These are phyloP conservation scores for Serendipita sp. DNA, from an alignment of 768 basidiomycete genomes.

Conservation along the genomic window DNA sequence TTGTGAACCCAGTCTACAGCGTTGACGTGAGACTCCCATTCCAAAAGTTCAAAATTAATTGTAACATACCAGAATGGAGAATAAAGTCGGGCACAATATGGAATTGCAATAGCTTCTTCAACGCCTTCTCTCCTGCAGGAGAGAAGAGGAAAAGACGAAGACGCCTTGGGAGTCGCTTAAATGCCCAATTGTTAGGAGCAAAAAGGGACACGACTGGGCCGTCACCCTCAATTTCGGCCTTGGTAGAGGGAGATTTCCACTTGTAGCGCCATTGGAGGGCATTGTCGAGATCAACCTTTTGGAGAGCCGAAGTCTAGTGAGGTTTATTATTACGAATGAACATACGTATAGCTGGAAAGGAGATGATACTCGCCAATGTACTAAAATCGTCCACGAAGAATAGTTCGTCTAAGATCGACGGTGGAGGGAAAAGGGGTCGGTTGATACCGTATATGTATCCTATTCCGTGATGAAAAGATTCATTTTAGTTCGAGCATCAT, in stretches of 20 bases:
- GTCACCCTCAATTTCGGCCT: slow-evolving; percentile 30
- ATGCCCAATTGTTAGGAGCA: slow-evolving; percentile 22
- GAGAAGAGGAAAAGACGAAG: slow-evolving; percentile 44
- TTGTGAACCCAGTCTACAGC: slow-evolving; percentile 22
- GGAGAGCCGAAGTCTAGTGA: slow-evolving; percentile 38
- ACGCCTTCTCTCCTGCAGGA: slow-evolving; percentile 33
- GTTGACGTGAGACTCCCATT: slow-evolving; percentile 3
- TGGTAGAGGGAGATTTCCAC: slow-evolving; percentile 19
- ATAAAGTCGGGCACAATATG: slow-evolving; percentile 37
- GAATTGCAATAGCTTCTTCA: slow-evolving; percentile 42
- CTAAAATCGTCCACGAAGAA: slow-evolving; percentile 33
- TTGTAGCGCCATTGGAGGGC: slow-evolving; percentile 17
- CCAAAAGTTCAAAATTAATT: slow-evolving; percentile 13
- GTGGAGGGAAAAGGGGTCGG: slow-evolving; percentile 40
- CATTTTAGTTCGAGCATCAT: not conserved
- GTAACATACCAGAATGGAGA: slow-evolving; percentile 33
- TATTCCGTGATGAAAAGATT: slow-evolving; percentile 21
- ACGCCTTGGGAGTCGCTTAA: slow-evolving; percentile 30
- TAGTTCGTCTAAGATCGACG: slow-evolving; percentile 32
- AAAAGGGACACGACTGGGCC: slow-evolving; percentile 25
- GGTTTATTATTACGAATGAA: no score
- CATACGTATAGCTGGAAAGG: no score
- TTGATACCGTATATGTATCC: slow-evolving; percentile 33
- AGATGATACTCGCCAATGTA: slow-evolving; percentile 28
- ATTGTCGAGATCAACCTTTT: slow-evolving; percentile 32